Base-by-base conservation (phyloP, 225 moss, liverwort and hornwort genomes). In the Ulota crispa region DNA sequence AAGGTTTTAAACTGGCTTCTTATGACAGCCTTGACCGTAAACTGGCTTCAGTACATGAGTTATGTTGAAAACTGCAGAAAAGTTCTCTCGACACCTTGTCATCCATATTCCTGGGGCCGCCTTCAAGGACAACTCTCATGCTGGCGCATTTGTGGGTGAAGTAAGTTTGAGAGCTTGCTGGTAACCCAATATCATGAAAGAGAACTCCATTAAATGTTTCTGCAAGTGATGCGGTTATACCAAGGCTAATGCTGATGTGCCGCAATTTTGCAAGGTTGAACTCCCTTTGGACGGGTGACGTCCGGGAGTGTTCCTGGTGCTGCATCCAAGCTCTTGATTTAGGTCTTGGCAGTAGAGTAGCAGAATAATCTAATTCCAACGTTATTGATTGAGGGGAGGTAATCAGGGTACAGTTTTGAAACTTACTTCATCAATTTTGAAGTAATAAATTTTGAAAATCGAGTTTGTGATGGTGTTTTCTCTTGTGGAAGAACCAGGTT, bases 21-120 rank as follows among this genome's bases (percentile, higher is more conserved):
- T 21, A 24, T 21, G 55, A 60, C 21, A 19, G 18, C 23, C 54
- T 39, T 14, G 75, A 69, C 53, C 45, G n/a, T 64, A 62, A 61
- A 50, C 50, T 50, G 50, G 50, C 50, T 16, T 82, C 31, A 81
- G 43, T 55, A 66, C 54, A 65, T 18, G 55, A 34, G 18, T 76
- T 60, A 37, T 36, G 60, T 64, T 77, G 16, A 32, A 34, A 64
- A 78, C 72, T 80, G 78, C 90, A 95, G 97, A 94, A 30, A 99
- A 99, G 75, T 99, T 99, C 70, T 99, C 99, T 43, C 89, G 99
- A 69, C 99, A 99, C 84, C 82, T 99, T 86, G 76, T 99, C 63
- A 89, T 96, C 68, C 96, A 80, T 73, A 86, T 85, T 77, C 94
- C 89, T 67, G 87, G 88, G 77, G 88, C 86, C 81, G 93, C 92